A percentile compares a stretch with the other conserved stretches of the same genome.
These are phyloP conservation scores for Dimargaris verticillata DNA, from an alignment of 192 early-diverging fungal genomes.

Conservation along the genomic window DNA sequence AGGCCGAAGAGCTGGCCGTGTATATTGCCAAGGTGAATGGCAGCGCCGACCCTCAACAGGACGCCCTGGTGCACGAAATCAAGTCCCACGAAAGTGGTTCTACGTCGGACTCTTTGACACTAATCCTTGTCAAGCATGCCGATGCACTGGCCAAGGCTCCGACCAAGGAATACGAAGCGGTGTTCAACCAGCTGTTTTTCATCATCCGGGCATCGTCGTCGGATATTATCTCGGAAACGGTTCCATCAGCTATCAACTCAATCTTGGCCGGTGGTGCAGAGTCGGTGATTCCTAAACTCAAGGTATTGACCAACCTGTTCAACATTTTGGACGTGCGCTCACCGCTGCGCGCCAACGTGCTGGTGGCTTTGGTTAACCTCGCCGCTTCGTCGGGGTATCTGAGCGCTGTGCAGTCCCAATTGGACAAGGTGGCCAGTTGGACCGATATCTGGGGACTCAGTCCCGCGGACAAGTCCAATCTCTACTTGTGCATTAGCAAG, in stretches of 20 bases:
- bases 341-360: constrained; percentile 45
- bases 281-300: constrained; percentile 22
- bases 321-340: constrained; percentile 46
- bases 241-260: constrained; percentile 11
- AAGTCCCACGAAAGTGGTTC: constrained; percentile 20
- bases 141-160: not conserved
- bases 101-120: constrained; percentile 14
- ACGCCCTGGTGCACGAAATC: constrained; percentile 29
- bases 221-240: constrained; percentile 7
- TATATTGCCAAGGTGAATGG: constrained; percentile 42
- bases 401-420: constrained; percentile 13
- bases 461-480: constrained; percentile 16
- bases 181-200: constrained; percentile 28
- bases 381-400: not conserved
- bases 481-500: constrained; percentile 1
- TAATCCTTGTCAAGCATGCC: not conserved
- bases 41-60: constrained; percentile 26
- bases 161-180: constrained; percentile 14
- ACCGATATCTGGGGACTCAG: constrained; percentile 50
- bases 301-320: constrained; percentile 58
- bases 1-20: constrained; percentile 55
- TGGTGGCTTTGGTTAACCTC: constrained; percentile 41
- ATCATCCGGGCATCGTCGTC: constrained; percentile 5
- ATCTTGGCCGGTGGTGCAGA: constrained; percentile 13
- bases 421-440: constrained; percentile 45